Evolutionary conservation across 1,284 basidiomycete genomes (phyloP).

Genomic region (Trichosporon inkin): DNA sequence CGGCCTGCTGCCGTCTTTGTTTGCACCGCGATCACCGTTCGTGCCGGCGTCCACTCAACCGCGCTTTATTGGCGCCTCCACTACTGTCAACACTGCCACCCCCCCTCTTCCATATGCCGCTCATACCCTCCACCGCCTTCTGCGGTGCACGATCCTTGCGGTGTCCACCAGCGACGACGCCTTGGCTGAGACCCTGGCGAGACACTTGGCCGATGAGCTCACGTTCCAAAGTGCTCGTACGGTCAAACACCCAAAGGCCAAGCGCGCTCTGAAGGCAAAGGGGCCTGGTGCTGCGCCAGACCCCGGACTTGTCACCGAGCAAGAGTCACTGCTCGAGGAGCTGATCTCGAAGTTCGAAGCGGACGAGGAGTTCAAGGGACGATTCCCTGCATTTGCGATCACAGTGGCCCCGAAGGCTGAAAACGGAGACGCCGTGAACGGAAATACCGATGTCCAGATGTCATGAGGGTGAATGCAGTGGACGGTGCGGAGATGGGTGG

Average conservation of each 20-base stretch:
- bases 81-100: neutral
- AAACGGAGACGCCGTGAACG: neutral
- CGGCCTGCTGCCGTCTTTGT: slow-evolving; percentile 16
- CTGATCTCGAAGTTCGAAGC: neutral
- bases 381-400: neutral
- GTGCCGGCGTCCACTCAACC: slow-evolving; percentile 1
- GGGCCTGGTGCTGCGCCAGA: neutral
- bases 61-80: neutral
- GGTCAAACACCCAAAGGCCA: neutral
- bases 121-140: slow-evolving; percentile 13
- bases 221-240: slow-evolving; percentile 20
- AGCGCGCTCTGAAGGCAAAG: neutral
- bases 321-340: neutral
- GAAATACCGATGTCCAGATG: neutral
- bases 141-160: slow-evolving; percentile 14
- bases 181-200: slow-evolving; percentile 16
- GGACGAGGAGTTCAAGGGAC: neutral
- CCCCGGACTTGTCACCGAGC: neutral
- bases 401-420: neutral
- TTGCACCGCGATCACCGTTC: slow-evolving; percentile 17
- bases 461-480: neutral
- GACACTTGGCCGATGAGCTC: slow-evolving; percentile 30
- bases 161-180: slow-evolving; percentile 6
- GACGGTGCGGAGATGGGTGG: neutral
- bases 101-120: slow-evolving; percentile 18